Evolutionary conservation across 495 filamentous ascomycete genomes (phyloP), one percentile per base, ranked within the genome.

Genomic region (Xylaria flabelliformis): DNA sequence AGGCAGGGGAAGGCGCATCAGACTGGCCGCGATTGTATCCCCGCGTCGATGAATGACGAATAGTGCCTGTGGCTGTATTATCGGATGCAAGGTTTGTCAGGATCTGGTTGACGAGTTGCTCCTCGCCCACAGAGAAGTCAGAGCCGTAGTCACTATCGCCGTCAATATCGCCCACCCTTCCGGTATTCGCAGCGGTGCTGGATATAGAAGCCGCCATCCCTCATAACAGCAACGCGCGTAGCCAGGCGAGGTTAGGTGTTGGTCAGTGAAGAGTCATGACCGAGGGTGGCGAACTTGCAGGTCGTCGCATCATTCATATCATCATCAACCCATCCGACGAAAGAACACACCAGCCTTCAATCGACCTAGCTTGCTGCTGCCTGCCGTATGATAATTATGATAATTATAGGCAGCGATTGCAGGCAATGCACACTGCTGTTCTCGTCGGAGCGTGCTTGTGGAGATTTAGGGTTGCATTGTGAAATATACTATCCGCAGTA

Each of bases 131-230:
- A 0, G 89, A 88, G 72, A 93, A 90, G 69, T 93, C 90, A 39
- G 91, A 93, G 32, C 91, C 91, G 84, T 93, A 95, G 69, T 93
- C 90, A 75, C 85, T 90, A 72, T 82, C 81, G 72, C 62, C 77
- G 65, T 85, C 83, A 13, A 36, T 21, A 73, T 59, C 32, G 13
- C 13, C 66, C 13, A 24, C 19, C 50, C 50, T 59, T 29, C n/a
- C 39, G 5, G 67, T 26, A n/a, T 29, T 36, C 39, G 36, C n/a
- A 1, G 50, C 39, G 29, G 36, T 32, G 24, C 39, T 50, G 9
- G 48, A 39, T 6, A 65, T 12, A 24, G 69, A 39, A 19, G 50
- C 62, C 41, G 69, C 46, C 61, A 71, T 66, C 26, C 29, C 46
- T 62, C 56, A 42, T 29, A 36, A 12, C 7, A 46, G 44, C 3